Conservation (phyloP, 345 rosid species). For the Eucalyptus erythrocorys region DNA sequence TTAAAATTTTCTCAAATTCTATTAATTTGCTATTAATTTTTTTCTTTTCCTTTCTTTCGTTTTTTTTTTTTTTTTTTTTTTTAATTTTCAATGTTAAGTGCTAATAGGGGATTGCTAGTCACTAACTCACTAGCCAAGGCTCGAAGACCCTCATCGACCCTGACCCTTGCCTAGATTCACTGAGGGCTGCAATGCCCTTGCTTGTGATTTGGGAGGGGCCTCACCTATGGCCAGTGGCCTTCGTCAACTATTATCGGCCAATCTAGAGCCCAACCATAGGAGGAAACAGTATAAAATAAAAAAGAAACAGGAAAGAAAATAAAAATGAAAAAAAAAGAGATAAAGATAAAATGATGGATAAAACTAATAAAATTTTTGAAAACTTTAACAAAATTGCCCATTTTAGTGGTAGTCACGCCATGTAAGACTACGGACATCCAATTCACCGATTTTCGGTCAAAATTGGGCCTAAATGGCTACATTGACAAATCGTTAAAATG, state of each 20-base stretch:
- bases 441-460: rapidly evolving
- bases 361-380: background rate
- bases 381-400: background rate
- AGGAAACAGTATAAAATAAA: background rate
- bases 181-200: background rate
- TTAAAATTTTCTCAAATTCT: background rate
- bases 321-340: no score
- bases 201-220: background rate
- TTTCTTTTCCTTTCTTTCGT: rapidly evolving
- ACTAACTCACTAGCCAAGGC: background rate
- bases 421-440: background rate
- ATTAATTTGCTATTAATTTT: background rate
- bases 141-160: rapidly evolving
- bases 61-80: background rate
- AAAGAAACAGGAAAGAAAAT: background rate
- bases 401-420: background rate
- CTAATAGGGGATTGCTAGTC: background rate
- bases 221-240: background rate
- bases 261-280: rapidly evolving
- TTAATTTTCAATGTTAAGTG: background rate
- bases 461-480: background rate
- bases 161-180: background rate
- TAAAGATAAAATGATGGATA: background rate
- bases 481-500: background rate
- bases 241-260: rapidly evolving